Percentiles rank a stretch among this genome's conserved stretches.
Conservation (phyloP, 2,329 filamentous ascomycete species). For the Fusarium sp. region DNA sequence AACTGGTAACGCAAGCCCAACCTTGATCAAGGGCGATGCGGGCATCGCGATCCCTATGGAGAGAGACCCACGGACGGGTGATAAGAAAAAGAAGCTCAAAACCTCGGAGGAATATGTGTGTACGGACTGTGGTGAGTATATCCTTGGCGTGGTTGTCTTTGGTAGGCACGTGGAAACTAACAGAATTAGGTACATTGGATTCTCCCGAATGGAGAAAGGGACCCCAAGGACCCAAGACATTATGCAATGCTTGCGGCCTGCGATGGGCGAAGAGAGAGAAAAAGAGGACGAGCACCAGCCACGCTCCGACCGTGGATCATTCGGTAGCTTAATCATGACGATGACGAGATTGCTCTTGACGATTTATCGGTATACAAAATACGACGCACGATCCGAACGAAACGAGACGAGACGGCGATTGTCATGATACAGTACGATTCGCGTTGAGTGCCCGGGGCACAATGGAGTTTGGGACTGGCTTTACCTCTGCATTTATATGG, state of each 20-base stretch:
- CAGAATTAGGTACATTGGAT: constrained; percentile 78
- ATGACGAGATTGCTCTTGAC: background rate
- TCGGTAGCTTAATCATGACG: constrained; percentile 30
- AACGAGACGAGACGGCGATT: constrained; percentile 4
- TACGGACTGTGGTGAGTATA: constrained; percentile 84
- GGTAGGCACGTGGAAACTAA: constrained; percentile 25
- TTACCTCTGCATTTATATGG: constrained; percentile 37
- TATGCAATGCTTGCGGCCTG: constrained; percentile 94
- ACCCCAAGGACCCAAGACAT: constrained; percentile 90
- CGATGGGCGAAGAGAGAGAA: constrained; percentile 87
- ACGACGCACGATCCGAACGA: constrained; percentile 3
- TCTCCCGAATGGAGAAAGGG: constrained; percentile 98
- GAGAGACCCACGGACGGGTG: constrained; percentile 77
- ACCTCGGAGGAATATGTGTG: constrained; percentile 91
- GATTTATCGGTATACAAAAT: constrained; percentile 9
- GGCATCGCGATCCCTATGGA: constrained; percentile 89
- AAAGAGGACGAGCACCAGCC: constrained; percentile 63
- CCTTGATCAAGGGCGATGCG: constrained; percentile 86
- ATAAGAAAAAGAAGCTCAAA: constrained; percentile 93
- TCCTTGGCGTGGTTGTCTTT: background rate
- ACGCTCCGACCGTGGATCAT: constrained; percentile 46
- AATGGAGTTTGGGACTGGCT: constrained; percentile 36
- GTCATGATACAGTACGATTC: background rate
- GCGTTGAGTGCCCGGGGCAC: constrained; percentile 25
- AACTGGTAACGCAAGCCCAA: constrained; percentile 85